Base-by-base conservation (phyloP, 441 rosid species). In the Adansonia gregorii region DNA sequence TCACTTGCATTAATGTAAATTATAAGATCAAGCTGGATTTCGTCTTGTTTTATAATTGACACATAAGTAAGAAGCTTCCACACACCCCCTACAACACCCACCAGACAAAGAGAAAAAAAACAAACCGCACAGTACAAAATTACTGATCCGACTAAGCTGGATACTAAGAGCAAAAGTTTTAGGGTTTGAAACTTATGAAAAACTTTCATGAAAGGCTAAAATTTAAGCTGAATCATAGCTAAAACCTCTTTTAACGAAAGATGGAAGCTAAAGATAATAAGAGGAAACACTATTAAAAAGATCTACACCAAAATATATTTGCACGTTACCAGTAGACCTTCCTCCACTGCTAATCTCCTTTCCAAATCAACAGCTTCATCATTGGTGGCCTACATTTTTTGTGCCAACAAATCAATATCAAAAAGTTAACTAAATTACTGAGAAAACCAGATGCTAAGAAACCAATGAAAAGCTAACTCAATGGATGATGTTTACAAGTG, bases 311-410 rank as follows among this genome's bases (percentile, higher is more conserved):
- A 77, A 82, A 82, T 17, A 54, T 48, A 17, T n/a, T 56, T 59
- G 67, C 43, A 77, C 7, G 76, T 83, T 93, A 93, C 99, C 99
- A 93, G 90, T 69, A 95, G 85, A 17, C 97, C 99, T 89, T 95
- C 99, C 78, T 93, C 97, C 84, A 90, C 79, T 17, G 98, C 97
- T 80, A 95, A 81, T 85, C 88, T 91, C 86, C 98, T 92, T 8
- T 97, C 97, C 97, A 93, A 91, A 79, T 90, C 92, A 79, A 95
- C 85, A 55, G 99, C 98, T 84, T 90, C 98, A 64, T 79, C 92
- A 74, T 81, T 91, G 75, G 93, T 88, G 73, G 91, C 91, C 98
- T 92, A 60, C 80, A 87, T n/a, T 81, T 81, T 68, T 77, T 35
- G 10, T 61, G 52, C 67, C 48, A 49, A 74, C 27, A 27, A 74